Percentiles rank a stretch among this genome's conserved stretches.
These are phyloP conservation scores for Eucalyptus coolabah DNA, from an alignment of 345 rosid genomes.

Conservation along the genomic window DNA sequence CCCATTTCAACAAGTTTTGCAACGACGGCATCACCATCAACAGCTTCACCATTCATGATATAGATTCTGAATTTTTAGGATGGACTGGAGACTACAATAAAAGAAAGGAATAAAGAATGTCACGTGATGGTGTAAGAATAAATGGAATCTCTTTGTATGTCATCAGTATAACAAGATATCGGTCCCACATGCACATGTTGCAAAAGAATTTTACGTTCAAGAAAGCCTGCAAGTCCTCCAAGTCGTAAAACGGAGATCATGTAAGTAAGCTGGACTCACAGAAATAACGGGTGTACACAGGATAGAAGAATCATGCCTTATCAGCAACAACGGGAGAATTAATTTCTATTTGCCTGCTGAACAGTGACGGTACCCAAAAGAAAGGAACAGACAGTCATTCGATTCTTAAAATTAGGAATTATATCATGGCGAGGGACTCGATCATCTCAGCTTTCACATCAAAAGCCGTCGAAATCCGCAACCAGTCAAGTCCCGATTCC, in stretches of 20 bases:
- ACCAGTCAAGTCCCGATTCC: neutral
- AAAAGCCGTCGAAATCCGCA: neutral
- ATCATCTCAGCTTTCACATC: neutral
- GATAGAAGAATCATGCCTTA: neutral
- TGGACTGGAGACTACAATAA: neutral
- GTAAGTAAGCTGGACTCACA: neutral
- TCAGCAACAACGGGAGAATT: neutral
- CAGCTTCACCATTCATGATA: slow-evolving; percentile 12
- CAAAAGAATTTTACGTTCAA: neutral
- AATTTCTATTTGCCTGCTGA: neutral
- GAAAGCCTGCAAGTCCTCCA: neutral
- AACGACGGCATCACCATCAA: slow-evolving; percentile 14
- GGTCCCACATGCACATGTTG: neutral
- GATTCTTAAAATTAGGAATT: neutral
- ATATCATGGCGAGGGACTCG: neutral
- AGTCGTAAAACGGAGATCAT: neutral
- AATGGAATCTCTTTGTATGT: neutral
- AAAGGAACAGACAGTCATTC: neutral
- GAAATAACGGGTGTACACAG: neutral
- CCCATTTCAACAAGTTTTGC: slow-evolving; percentile 61
- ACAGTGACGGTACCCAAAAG: neutral
- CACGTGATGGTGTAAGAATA: neutral
- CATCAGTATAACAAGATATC: neutral
- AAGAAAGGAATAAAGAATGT: neutral
- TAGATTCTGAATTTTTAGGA: neutral